These are phyloP conservation scores for Hsuehochloa calcarea DNA, from an alignment of 176 grass and related monocot species.

Conservation along the genomic window DNA sequence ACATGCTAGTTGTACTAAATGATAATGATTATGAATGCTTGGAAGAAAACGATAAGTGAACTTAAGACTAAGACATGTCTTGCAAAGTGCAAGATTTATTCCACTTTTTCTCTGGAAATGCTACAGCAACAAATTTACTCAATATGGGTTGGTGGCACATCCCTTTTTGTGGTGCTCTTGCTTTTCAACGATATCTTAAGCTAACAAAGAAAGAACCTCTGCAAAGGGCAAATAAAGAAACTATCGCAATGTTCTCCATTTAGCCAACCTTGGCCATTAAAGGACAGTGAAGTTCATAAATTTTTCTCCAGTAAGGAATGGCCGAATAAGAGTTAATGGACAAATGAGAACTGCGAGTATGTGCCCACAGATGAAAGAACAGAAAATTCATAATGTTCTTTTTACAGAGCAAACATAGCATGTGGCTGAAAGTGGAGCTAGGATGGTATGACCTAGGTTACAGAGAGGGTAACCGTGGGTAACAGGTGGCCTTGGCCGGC, in stretches of 20 bases:
- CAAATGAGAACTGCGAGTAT: not conserved
- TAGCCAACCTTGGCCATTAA: not conserved
- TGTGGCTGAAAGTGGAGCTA: not conserved
- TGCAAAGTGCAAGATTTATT: not conserved
- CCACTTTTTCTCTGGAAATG: not conserved
- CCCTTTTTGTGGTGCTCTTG: not conserved
- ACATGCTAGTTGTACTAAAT: not conserved
- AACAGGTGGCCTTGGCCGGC: too few relatives aligned
- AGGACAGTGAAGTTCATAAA: not conserved
- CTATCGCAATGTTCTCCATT: not conserved
- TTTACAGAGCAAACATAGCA: not conserved
- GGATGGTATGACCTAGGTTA: too few relatives aligned
- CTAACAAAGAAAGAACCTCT: not conserved
- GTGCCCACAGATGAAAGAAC: not conserved
- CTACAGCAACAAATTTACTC: not conserved
- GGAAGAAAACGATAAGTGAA: conserved; percentile 4
- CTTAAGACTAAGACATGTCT: conserved; percentile 14
- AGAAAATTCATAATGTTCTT: not conserved
- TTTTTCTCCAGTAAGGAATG: not conserved
- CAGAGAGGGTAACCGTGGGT: too few relatives aligned
- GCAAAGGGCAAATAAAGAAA: not conserved
- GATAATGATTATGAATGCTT: not conserved
- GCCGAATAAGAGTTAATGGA: not conserved
- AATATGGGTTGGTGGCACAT: not conserved
- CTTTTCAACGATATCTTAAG: conserved; percentile 8